A percentile compares a stretch with the other conserved stretches of the same genome.
phyloP scores from a whole-genome alignment of 1,284 basidiomycete genomes.

The Ganoderma multipileum region DNA sequence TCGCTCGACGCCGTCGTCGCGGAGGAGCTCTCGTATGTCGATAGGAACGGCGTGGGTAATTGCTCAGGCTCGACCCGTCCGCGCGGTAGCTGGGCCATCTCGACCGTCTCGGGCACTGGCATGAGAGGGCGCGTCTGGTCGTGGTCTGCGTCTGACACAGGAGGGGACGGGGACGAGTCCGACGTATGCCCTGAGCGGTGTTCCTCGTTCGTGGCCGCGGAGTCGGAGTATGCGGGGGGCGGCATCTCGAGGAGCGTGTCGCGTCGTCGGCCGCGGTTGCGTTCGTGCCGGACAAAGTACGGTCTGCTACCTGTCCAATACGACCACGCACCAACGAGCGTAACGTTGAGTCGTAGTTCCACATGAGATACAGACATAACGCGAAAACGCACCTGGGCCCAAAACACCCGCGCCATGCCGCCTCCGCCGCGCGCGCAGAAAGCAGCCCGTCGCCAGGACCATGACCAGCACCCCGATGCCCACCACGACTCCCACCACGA shows the following conservation, averaged over 20 bases:
- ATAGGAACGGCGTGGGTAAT: neutral
- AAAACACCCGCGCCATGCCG: neutral
- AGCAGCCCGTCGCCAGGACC: neutral
- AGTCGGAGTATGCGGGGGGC: neutral
- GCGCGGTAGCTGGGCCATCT: neutral
- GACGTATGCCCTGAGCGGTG: neutral
- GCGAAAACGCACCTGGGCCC: neutral
- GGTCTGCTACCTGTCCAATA: neutral
- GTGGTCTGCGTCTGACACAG: neutral
- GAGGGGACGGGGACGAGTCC: neutral
- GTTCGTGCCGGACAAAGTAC: neutral
- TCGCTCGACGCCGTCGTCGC: neutral
- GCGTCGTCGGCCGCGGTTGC: neutral
- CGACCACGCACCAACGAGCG: neutral
- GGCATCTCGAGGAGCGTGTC: slow-evolving; percentile 1
- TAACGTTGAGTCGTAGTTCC: neutral
- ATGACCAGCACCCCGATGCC: neutral
- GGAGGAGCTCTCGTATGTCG: neutral
- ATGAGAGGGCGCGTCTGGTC: neutral
- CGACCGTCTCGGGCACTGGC: neutral
- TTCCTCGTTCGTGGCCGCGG: neutral
- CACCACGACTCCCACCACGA: neutral
- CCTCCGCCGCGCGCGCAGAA: neutral
- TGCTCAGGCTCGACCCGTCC: neutral
- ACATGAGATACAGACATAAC: neutral